Conservation (phyloP, 2,329 filamentous ascomycete species). For the Aspergillus sp. region DNA sequence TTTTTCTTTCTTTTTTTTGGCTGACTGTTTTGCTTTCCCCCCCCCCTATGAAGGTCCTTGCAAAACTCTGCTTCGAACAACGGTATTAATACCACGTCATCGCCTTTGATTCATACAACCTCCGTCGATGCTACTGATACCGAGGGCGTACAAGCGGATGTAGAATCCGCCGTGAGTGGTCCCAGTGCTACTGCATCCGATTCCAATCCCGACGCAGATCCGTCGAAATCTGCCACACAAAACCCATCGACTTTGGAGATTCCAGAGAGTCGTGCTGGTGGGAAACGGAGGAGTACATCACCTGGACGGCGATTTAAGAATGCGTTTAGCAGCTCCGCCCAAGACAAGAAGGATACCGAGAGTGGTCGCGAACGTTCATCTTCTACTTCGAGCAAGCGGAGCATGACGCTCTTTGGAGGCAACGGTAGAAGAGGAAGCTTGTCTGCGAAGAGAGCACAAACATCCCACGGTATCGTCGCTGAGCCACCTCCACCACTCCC, state of each 20-base stretch:
- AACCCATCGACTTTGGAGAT: slow-evolving; percentile 24
- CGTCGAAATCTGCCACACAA: slow-evolving; percentile 20
- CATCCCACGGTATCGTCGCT: slow-evolving; percentile 7
- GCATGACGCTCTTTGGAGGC: slow-evolving; percentile 31
- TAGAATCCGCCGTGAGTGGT: slow-evolving; percentile 22
- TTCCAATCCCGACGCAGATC: slow-evolving; percentile 36
- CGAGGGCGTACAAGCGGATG: slow-evolving; percentile 20
- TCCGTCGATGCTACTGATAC: slow-evolving; percentile 38
- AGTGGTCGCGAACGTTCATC: slow-evolving; percentile 43
- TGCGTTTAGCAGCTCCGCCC: slow-evolving; percentile 53
- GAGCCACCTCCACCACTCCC: slow-evolving; percentile 30
- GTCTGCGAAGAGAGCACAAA: slow-evolving; percentile 25
- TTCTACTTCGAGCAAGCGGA: slow-evolving; percentile 36
- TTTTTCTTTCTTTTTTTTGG: not conserved
- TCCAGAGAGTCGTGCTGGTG: slow-evolving; percentile 24
- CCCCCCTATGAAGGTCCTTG: slow-evolving; percentile 32
- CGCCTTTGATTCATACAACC: slow-evolving; percentile 57
- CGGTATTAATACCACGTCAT: slow-evolving; percentile 62
- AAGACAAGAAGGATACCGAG: slow-evolving; percentile 46
- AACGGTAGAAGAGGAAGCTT: slow-evolving; percentile 25
- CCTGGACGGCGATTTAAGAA: slow-evolving; percentile 65
- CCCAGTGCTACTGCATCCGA: slow-evolving; percentile 31
- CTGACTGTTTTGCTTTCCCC: slow-evolving; percentile 11
- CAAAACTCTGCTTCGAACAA: slow-evolving; percentile 51
- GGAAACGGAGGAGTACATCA: slow-evolving; percentile 57